Base-by-base conservation (phyloP, 305 asterid species). In the Coffea humblotiana region DNA sequence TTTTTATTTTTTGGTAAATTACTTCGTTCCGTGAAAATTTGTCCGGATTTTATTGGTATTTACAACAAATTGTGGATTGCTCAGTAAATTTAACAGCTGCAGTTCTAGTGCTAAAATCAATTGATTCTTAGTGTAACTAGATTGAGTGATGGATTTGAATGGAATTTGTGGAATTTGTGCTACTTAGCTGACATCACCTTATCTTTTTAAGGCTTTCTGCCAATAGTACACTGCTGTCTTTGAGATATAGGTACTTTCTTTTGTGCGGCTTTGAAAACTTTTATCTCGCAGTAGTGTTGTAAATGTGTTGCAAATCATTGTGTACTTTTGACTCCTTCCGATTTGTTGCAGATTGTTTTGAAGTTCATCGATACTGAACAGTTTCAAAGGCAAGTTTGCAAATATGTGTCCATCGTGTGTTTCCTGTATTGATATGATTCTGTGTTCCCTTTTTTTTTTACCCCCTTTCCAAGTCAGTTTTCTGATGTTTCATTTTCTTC, bases 331-430 rank as follows among this genome's bases (percentile, higher is more conserved):
- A 77, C 76, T 43, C 52, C 69, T 72, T 58, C 75, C 68, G 75
- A 15, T 75, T 56, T 81, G 66, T 85, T 84, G 88, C 97, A 95
- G 98, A 87, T 92, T 78, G 83, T 51, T 79, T 67, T 92, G 91
- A 92, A 90, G 85, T 93, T 95, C 74, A 83, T 93, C 19, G 99
- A 95, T 84, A 93, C 98, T 11, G 97, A 95, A 88, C 94, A 95
- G 90, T 95, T 90, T 85, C 99, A 95, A 80, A 92, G 99, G 99
- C 48, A 74, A 85, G 88, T 84, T 37, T n/a, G 72, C 12, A 49
- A 71, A 6, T 29, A 40, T 23, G 4, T 49, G 13, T 37, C 70
- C 43, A 49, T 40, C 40, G 37, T 61, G 23, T 21, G 14, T 18
- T 75, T 25, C 21, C 8, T 86, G 77, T 81, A 75, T 77, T 58